A percentile compares a stretch with the other conserved stretches of the same genome.
Conservation (phyloP, 2,329 filamentous ascomycete genomes). For the Tolypocladium album region DNA sequence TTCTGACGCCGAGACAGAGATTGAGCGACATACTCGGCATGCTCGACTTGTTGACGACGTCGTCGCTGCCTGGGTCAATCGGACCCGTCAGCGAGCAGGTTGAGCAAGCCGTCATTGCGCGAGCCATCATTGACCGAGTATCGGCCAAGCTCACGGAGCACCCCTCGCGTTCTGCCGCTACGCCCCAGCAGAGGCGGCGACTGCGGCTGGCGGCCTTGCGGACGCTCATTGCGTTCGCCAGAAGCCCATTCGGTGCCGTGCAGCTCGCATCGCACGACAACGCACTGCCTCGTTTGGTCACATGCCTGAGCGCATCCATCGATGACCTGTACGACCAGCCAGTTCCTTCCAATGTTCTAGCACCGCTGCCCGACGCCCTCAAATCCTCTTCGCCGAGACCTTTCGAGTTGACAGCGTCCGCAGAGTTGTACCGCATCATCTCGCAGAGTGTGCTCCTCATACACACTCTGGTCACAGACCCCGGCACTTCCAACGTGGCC, state of each 20-base stretch:
- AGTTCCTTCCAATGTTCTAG: conserved; percentile 29
- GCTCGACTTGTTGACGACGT: conserved; percentile 56
- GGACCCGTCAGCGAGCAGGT: conserved; percentile 48
- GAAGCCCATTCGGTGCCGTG: conserved; percentile 49
- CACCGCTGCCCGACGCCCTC: conserved; percentile 8
- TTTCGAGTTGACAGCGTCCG: conserved; percentile 9
- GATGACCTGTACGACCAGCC: conserved; percentile 59
- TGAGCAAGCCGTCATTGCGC: conserved; percentile 31
- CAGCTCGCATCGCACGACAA: conserved; percentile 59
- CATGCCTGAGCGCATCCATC: conserved; percentile 52
- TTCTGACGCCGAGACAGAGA: conserved; percentile 57
- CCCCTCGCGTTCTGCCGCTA: conserved; percentile 25
- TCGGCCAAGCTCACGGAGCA: conserved; percentile 51
- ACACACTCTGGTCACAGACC: conserved; percentile 40
- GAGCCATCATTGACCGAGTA: conserved; percentile 48
- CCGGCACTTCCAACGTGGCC: conserved; percentile 29
- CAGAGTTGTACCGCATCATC: conserved; percentile 33
- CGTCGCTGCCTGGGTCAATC: conserved; percentile 50
- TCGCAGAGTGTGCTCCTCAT: conserved; percentile 37
- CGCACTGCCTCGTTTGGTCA: conserved; percentile 64
- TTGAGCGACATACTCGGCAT: conserved; percentile 51
- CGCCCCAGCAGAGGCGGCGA: conserved; percentile 26
- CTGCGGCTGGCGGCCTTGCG: conserved; percentile 37
- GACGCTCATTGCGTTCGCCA: conserved; percentile 49
- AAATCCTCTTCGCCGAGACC: conserved; percentile 1